Evolutionary conservation across 139 green algal genomes (phyloP).

Genomic region (Coccomyxa sp.): DNA sequence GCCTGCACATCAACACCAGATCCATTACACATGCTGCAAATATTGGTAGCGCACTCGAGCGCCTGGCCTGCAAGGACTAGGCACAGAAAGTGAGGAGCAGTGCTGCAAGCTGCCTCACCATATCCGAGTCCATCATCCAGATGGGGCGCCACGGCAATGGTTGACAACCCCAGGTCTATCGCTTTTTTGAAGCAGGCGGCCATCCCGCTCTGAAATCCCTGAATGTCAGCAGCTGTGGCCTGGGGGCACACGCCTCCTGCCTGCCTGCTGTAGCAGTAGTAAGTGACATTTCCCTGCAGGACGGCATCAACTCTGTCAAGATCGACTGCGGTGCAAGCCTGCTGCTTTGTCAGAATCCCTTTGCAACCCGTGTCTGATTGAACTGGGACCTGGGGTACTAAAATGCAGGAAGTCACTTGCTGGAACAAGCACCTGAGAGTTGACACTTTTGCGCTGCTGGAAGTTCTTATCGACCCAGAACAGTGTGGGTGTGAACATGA

Average conservation of each 20-base stretch:
- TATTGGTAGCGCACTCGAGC: no score
- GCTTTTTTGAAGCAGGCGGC: slow-evolving; percentile 20
- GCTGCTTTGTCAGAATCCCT: background rate
- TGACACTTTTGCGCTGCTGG: background rate
- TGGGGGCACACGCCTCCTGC: slow-evolving; percentile 3
- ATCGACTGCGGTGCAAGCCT: slow-evolving; percentile 6
- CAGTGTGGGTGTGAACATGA: background rate
- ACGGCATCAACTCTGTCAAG: slow-evolving; percentile 3
- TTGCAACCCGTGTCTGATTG: background rate
- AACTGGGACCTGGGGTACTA: no score
- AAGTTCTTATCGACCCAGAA: slow-evolving; percentile 22
- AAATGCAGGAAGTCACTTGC: background rate
- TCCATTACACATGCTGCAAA: slow-evolving; percentile 8
- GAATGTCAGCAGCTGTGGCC: slow-evolving; percentile 1
- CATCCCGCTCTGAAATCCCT: slow-evolving; percentile 13
- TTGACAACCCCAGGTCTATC: slow-evolving; percentile 12
- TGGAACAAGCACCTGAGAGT: background rate
- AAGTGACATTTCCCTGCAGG: slow-evolving; percentile 12
- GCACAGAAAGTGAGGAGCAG: no score
- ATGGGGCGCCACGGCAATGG: slow-evolving; percentile 21
- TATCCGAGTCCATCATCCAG: slow-evolving; percentile 15
- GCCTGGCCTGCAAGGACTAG: no score
- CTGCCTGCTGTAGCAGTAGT: slow-evolving; percentile 24
- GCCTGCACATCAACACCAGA: slow-evolving; percentile 12
- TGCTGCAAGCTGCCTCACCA: background rate